These are phyloP conservation scores for Phytopythium oedochilum DNA, from an alignment of 352 stramenopile genomes.

Conservation along the genomic window DNA sequence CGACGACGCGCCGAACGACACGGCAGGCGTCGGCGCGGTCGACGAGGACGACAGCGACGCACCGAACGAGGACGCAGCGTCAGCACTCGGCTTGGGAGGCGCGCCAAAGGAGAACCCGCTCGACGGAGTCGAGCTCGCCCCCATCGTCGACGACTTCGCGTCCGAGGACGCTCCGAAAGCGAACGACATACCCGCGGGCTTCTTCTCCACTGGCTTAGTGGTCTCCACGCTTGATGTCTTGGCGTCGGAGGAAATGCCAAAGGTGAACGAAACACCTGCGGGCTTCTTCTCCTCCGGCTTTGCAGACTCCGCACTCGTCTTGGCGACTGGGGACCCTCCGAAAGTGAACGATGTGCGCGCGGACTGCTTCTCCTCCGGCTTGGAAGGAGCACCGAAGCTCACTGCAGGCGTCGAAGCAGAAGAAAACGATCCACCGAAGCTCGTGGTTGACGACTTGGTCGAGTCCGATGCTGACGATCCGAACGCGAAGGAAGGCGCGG, in stretches of 20 bases:
- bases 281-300: slow-evolving; percentile 24
- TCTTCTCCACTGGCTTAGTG: slow-evolving; percentile 20
- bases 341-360: too few species aligned
- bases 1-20: slow-evolving; percentile 37
- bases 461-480: neutral
- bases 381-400: too few species aligned
- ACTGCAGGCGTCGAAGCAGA: slow-evolving; percentile 8
- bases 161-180: slow-evolving; percentile 5
- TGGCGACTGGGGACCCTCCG: too few species aligned
- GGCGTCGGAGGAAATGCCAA: too few species aligned
- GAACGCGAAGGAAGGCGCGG: slow-evolving; percentile 22
- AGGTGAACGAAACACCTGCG: slow-evolving; percentile 5
- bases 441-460: neutral
- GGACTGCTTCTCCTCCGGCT: too few species aligned
- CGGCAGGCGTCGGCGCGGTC: slow-evolving; percentile 15
- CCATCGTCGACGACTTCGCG: neutral
- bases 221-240: slow-evolving; percentile 13
- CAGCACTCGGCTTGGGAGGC: slow-evolving; percentile 3
- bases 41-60: slow-evolving; percentile 16
- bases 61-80: slow-evolving; percentile 6
- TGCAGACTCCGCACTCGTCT: slow-evolving; percentile 11
- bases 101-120: slow-evolving; percentile 11
- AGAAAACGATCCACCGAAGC: slow-evolving; percentile 17
- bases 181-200: slow-evolving; percentile 9
- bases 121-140: neutral